These are phyloP conservation scores for Sporothrix protearum DNA, from an alignment of 2,329 filamentous ascomycete genomes.

Conservation along the genomic window DNA sequence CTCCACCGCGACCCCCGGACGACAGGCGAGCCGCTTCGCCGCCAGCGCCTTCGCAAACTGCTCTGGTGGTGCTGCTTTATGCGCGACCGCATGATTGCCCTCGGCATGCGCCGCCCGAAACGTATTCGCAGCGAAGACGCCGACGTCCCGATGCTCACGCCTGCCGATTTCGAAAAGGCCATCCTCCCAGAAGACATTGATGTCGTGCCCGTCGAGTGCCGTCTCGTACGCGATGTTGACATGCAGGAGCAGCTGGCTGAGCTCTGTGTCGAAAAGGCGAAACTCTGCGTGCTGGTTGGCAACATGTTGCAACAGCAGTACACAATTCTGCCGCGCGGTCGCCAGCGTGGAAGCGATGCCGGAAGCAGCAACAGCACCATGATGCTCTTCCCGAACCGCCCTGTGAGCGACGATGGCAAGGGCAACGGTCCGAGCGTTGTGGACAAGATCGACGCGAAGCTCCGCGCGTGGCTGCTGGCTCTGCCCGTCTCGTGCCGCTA, in stretches of 20 bases:
- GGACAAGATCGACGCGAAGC: slow-evolving; percentile 70
- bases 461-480: slow-evolving; percentile 71
- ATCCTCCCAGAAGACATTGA: slow-evolving; percentile 64
- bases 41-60: slow-evolving; percentile 84
- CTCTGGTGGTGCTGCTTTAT: slow-evolving; percentile 99
- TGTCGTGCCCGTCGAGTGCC: slow-evolving; percentile 66
- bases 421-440: slow-evolving; percentile 61
- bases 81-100: slow-evolving; percentile 84
- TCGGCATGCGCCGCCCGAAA: slow-evolving; percentile 90
- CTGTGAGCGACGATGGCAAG: slow-evolving; percentile 59
- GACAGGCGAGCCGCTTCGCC: slow-evolving; percentile 68
- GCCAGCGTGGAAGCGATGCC: slow-evolving; percentile 50
- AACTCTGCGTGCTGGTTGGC: slow-evolving; percentile 83
- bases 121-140: slow-evolving; percentile 91
- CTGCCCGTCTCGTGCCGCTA: slow-evolving; percentile 72
- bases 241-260: slow-evolving; percentile 76
- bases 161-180: slow-evolving; percentile 79
- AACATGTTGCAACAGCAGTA: slow-evolving; percentile 89
- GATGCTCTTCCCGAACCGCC: slow-evolving; percentile 89
- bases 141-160: slow-evolving; percentile 83
- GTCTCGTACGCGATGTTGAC: slow-evolving; percentile 63
- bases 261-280: slow-evolving; percentile 89
- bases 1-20: slow-evolving; percentile 77
- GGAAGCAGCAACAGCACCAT: slow-evolving; percentile 69
- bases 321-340: slow-evolving; percentile 81